These are phyloP conservation scores for Eucalyptus regnans DNA, from an alignment of 345 rosid genomes.

Conservation along the genomic window DNA sequence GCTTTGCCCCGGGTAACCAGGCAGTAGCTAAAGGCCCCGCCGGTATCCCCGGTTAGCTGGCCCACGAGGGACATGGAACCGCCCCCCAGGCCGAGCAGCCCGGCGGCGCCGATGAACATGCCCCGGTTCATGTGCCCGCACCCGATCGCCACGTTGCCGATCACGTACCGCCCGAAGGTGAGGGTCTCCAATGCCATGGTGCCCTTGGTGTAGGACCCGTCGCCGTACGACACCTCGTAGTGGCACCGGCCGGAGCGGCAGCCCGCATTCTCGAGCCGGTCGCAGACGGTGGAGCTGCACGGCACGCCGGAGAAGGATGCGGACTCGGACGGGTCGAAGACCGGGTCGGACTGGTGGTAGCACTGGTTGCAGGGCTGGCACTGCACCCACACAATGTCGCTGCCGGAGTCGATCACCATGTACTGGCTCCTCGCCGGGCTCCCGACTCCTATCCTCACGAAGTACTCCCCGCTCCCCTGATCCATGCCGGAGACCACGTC, in stretches of 20 bases:
- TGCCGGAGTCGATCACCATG: constrained; percentile 91
- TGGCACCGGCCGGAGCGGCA: constrained; percentile 74
- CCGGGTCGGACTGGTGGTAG: constrained; percentile 84
- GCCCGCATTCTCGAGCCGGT: constrained; percentile 58
- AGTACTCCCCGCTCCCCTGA: constrained; percentile 95
- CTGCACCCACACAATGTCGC: constrained; percentile 98
- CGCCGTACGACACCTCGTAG: constrained; percentile 89
- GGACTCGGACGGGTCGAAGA: constrained; percentile 77
- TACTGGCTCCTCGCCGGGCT: constrained; percentile 79
- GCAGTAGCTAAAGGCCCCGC: constrained; percentile 89
- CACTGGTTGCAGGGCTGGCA: constrained; percentile 90
- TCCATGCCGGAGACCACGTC: constrained; percentile 93
- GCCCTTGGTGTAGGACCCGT: constrained; percentile 91
- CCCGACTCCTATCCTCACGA: constrained; percentile 86
- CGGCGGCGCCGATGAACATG: constrained; percentile 94
- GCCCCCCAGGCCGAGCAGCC: constrained; percentile 82
- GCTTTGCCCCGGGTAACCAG: constrained; percentile 61
- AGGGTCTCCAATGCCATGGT: constrained; percentile 82
- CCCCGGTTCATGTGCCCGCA: constrained; percentile 90
- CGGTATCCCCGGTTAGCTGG: constrained; percentile 79
- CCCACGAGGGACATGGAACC: constrained; percentile 87
- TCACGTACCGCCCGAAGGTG: constrained; percentile 46
- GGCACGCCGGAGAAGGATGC: constrained; percentile 67
- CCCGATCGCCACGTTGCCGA: constrained; percentile 75
- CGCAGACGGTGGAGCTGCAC: constrained; percentile 69